A percentile compares a stretch with the other conserved stretches of the same genome.
Conservation (phyloP, 495 filamentous ascomycete species). For the Lophium mytilinum region DNA sequence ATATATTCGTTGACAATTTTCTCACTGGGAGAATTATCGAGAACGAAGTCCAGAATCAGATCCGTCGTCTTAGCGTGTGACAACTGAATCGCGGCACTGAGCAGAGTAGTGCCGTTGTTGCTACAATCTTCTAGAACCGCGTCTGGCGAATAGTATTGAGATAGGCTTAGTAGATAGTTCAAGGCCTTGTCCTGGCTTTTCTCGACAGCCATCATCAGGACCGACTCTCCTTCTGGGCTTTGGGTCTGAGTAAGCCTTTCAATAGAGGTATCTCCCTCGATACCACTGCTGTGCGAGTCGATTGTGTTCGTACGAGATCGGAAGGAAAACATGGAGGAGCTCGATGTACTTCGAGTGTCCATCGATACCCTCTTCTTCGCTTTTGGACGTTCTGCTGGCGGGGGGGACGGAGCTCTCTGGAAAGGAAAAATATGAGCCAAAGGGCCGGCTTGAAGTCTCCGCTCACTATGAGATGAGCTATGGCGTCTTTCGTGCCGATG, state of each 20-base stretch:
- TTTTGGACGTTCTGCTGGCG: constrained; percentile 39
- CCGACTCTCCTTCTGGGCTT: constrained; percentile 70
- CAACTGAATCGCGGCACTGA: constrained; percentile 90
- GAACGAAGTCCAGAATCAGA: constrained; percentile 60
- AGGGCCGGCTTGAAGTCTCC: constrained; percentile 32
- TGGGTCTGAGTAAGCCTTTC: constrained; percentile 76
- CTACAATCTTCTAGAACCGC: constrained; percentile 74
- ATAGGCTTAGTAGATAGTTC: constrained; percentile 67
- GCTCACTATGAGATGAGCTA: background rate
- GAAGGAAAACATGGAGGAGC: constrained; percentile 69
- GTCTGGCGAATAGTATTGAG: constrained; percentile 60
- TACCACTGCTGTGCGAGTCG: constrained; percentile 58
- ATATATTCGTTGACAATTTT: constrained; percentile 56
- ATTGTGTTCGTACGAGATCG: constrained; percentile 68
- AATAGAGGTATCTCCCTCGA: constrained; percentile 80
- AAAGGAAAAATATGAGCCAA: constrained; percentile 88
- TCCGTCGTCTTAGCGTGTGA: constrained; percentile 69
- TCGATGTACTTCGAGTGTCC: constrained; percentile 83
- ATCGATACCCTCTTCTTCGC: constrained; percentile 70
- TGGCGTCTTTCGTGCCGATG: background rate
- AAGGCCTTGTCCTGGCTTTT: constrained; percentile 60
- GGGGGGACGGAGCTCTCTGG: constrained; percentile 44
- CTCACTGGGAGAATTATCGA: constrained; percentile 42
- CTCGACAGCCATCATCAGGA: constrained; percentile 95
- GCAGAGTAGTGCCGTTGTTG: constrained; percentile 77